Base-by-base conservation (phyloP, 139 green algal species). In the Chlorella sp. region DNA sequence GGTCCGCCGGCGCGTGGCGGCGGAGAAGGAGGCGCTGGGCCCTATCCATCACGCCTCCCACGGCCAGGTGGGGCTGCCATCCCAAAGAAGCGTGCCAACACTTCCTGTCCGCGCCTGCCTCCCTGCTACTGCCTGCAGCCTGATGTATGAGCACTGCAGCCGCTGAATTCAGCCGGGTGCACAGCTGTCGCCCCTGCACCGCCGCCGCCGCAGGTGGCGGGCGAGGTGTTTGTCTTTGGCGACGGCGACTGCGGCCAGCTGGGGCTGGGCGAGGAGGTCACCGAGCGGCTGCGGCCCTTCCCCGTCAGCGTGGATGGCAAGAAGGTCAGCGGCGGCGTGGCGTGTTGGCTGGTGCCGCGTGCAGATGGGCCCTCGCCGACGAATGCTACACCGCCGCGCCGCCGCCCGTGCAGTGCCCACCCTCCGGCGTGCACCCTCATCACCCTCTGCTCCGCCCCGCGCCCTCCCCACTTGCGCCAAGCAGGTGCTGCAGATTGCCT, bases 211-310 rank as follows among this genome's bases (percentile, higher is more conserved):
- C 91, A 94, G 91, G 83, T 87, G 34, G 28, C 88, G 3, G 91
- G 83, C 9, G 34, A 88, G 20, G 30, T 94, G 24, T 94, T 91
- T 73, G 75, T 94, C 64, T 80, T 91, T 79, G 91, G 91, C 17
- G 84, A 90, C 14, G 93, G 91, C 9, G 91, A 94, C 88, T 93
- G 88, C 82, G 93, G 92, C 5, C 93, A 96, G 81, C 89, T 96
- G 46, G 93, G 92, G 20, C 73, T 91, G 54, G 91, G 91, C 13
- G 91, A 94, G 74, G 91, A 93, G n/a, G 85, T 91, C 0, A 90
- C 84, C 5, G 90, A 93, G 76, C 76, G 81, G 24, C 81, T 88
- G 28, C 80, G 91, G 8, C 90, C 91, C 36, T 73, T 60, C 38
- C 90, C 89, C 0, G 40, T 92, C 48, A 36, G 36, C 34, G 19